Evolutionary conservation across 768 basidiomycete genomes (phyloP), one percentile per base, ranked within the genome.

Genomic region (Rhodotorula sphaerocarpa): DNA sequence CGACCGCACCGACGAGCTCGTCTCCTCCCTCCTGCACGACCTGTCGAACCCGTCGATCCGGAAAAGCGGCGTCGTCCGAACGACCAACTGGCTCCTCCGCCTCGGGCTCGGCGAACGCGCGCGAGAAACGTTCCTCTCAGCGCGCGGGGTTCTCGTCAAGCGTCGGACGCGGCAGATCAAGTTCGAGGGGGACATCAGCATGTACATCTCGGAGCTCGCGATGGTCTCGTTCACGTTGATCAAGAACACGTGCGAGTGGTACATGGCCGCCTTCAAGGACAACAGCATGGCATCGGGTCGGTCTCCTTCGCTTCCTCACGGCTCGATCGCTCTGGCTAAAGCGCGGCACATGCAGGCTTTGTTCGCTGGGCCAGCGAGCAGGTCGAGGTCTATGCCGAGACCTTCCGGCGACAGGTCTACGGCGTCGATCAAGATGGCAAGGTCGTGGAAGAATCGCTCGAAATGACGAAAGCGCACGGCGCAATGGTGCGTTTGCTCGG

Each of bases 191-290:
- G 84, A 91, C 71, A 83, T 92, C 39, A 82, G 81, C 5, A 80
- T 85, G 52, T 97, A 93, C 71, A 81, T 97, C 51, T 85, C 83
- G 39, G 89, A 96, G 72, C 79, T 97, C 39, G 83, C 90, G 4
- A 80, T 91, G 45, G 88, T 97, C 0, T 83, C 86, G 61, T 97
- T 97, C 71, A 95, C 91, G 1, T 85, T 88, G 2, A 87, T 99
- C 74, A 92, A 95, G 74, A 90, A 97, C 73, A 95, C 92, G 2
- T 89, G 89, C 67, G 93, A 99, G 76, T 99, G 95, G 95, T 99
- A 89, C 75, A 79, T 96, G 69, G 85, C 86, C 1, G 91, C 90
- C 59, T 99, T 95, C 76, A 88, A 86, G 75, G 95, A 96, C 75
- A 91, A 95, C 73, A 85, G 90, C 68, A 88, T 88, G 65, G 86